Evolutionary conservation across 1,139 yeast genomes (phyloP), one percentile per base, ranked within the genome.

Genomic region (Saccharomycopsis phalli): DNA sequence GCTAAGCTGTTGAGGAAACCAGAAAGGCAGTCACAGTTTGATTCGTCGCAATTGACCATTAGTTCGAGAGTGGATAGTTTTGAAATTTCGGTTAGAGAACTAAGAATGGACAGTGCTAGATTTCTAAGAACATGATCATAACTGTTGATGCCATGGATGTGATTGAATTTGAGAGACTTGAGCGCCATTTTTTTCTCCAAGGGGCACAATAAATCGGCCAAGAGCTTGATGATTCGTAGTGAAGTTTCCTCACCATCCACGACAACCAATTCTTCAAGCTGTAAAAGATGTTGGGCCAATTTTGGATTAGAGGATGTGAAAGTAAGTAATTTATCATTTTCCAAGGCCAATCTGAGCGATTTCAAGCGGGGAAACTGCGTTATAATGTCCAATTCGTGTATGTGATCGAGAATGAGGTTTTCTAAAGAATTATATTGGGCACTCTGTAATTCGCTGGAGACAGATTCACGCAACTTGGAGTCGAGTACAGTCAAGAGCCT

Each of bases 21-120:
- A 8, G 60, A 58, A 8, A 71, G 50, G 49, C 81, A 75, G 6
- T 59, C 60, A 49, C 80, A 74, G 0, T 53, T 57, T 19, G 53
- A 47, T 26, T 62, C 60, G 46, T 69, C 70, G 49, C 77, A 71
- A 1, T 72, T 71, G 17, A 68, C 48, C 10, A 56, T 59, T 28
- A 71, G 42, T 45, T 70, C 74, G 20, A 71, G 46, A 3, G 51
- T 55, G 34, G 53, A 47, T 4, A 71, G 34, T 1, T 48, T 26
- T 6, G 47, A 27, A 16, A 61, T 37, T 47, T 68, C 54, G 27
- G 69, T 45, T 5, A 62, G 40, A 5, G 57, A 53, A 23, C 61
- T 50, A 18, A 60, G 49, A 3, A 53, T 51, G 4, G 48, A 37
- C 2, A 31, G 26, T 2, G 41, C 11, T 17, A 45, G 30, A 19